Evolutionary conservation across 495 filamentous ascomycete species (phyloP).

Genomic region (Tuber aestivum): DNA sequence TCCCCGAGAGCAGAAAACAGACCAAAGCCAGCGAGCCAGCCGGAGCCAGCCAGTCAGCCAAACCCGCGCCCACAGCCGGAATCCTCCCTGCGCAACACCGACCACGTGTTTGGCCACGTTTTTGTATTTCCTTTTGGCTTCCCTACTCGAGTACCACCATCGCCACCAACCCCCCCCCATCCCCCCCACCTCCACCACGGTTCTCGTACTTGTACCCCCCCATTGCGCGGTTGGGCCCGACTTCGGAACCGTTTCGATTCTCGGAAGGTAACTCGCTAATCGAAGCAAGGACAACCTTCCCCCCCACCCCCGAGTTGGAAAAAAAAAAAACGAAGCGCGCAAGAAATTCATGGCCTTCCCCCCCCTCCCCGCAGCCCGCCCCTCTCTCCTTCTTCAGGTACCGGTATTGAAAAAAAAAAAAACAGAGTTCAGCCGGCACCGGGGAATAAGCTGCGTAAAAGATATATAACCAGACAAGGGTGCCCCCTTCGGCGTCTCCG

Average conservation of each 20-base stretch:
- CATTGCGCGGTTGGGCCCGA: slow-evolving; percentile 34
- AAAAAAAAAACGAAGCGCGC: slow-evolving; percentile 4
- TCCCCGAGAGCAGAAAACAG: not conserved
- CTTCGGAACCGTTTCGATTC: slow-evolving; percentile 35
- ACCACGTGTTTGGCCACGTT: slow-evolving; percentile 25
- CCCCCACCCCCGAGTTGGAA: not conserved
- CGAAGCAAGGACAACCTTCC: slow-evolving; percentile 7
- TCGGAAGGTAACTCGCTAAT: slow-evolving; percentile 40
- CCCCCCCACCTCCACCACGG: too few species aligned
- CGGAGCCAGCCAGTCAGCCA: too few species aligned
- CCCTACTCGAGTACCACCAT: not conserved
- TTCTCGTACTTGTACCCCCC: too few species aligned
- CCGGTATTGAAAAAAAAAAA: not conserved
- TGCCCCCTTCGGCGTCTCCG: slow-evolving; percentile 4
- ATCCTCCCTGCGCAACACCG: not conserved
- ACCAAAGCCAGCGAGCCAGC: not conserved
- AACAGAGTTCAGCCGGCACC: not conserved
- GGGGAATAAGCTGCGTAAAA: not conserved
- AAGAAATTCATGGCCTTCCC: too few species aligned
- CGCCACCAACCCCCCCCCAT: not conserved
- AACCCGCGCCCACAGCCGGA: not conserved
- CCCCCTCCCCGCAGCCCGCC: not conserved
- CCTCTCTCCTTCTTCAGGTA: not conserved
- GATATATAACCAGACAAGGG: not conserved
- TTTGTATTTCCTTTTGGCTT: slow-evolving; percentile 9